Percentiles rank a stretch among this genome's conserved stretches.
These are phyloP conservation scores for Tricholoma saponaceum DNA, from an alignment of 768 basidiomycete genomes.

Conservation along the genomic window DNA sequence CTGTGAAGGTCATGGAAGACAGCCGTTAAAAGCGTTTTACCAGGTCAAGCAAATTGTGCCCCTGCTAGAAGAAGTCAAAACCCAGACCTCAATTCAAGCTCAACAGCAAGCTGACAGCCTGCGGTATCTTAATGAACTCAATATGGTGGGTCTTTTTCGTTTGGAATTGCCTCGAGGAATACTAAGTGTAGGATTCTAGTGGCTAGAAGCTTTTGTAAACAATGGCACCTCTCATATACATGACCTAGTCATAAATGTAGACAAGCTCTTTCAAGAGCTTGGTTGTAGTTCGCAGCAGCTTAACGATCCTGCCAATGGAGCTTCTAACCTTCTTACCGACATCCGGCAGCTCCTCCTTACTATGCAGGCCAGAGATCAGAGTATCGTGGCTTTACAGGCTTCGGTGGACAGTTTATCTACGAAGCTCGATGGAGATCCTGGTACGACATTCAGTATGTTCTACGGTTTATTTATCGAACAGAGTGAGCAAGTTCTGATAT, in stretches of 20 bases:
- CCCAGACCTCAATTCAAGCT: constrained; percentile 43
- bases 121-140: constrained; percentile 76
- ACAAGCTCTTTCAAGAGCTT: constrained; percentile 54
- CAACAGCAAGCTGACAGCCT: constrained; percentile 72
- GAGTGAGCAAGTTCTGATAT: not conserved
- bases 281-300: constrained; percentile 23
- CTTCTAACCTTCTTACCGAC: constrained; percentile 27
- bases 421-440: constrained; percentile 20
- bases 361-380: constrained; percentile 31
- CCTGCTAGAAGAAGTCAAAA: constrained; percentile 44
- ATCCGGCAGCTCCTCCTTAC: constrained; percentile 32
- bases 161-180: not conserved
- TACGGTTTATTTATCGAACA: too few relatives aligned
- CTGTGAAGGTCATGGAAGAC: not conserved
- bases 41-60: constrained; percentile 32
- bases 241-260: constrained; percentile 52
- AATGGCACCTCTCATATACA: constrained; percentile 73
- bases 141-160: constrained; percentile 40
- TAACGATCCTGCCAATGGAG: constrained; percentile 9
- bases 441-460: constrained; percentile 14
- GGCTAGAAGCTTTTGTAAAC: constrained; percentile 82
- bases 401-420: constrained; percentile 35
- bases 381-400: constrained; percentile 32
- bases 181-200: constrained; percentile 36
- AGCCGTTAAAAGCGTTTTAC: not conserved